Conservation (phyloP, 2,329 filamentous ascomycete species). For the Microdochium nivale region DNA sequence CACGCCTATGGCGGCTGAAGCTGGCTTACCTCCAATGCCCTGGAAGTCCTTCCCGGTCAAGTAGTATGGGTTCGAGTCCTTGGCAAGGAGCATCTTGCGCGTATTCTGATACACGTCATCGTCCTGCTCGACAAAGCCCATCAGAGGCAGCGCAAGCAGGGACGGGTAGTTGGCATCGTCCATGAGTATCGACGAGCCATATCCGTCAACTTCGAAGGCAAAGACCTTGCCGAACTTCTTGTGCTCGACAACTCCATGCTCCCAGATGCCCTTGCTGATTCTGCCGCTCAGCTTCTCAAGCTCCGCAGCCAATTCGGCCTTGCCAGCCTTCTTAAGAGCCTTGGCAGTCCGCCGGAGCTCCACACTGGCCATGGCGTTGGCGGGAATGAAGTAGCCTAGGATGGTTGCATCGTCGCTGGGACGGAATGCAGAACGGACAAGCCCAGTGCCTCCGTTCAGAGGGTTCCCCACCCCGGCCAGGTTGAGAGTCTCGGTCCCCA, state of each 20-base stretch:
- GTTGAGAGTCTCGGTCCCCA: conserved; percentile 83
- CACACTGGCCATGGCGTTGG: conserved; percentile 92
- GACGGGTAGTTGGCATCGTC: conserved; percentile 86
- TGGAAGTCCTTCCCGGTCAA: conserved; percentile 67
- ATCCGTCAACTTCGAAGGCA: conserved; percentile 83
- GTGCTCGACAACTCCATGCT: conserved; percentile 74
- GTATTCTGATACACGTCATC: conserved; percentile 82
- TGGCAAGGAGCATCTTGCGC: conserved; percentile 64
- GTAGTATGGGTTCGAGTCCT: conserved; percentile 80
- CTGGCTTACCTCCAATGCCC: conserved; percentile 71
- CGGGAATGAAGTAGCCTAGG: conserved; percentile 87
- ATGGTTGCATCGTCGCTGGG: conserved; percentile 94
- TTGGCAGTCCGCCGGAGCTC: conserved; percentile 69
- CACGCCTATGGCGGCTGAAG: background rate
- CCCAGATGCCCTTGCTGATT: conserved; percentile 71
- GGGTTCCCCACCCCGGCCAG: conserved; percentile 85
- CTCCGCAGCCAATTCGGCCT: conserved; percentile 40
- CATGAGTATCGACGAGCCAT: conserved; percentile 75
- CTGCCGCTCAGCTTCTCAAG: conserved; percentile 50
- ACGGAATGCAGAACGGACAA: conserved; percentile 85
- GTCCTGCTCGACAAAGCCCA: conserved; percentile 60
- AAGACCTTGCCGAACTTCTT: conserved; percentile 71
- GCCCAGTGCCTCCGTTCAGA: conserved; percentile 71
- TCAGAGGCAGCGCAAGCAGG: conserved; percentile 65
- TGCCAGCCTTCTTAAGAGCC: conserved; percentile 55